Conservation (phyloP, 176 grass and related monocot genomes). For the Chloris gayana region DNA sequence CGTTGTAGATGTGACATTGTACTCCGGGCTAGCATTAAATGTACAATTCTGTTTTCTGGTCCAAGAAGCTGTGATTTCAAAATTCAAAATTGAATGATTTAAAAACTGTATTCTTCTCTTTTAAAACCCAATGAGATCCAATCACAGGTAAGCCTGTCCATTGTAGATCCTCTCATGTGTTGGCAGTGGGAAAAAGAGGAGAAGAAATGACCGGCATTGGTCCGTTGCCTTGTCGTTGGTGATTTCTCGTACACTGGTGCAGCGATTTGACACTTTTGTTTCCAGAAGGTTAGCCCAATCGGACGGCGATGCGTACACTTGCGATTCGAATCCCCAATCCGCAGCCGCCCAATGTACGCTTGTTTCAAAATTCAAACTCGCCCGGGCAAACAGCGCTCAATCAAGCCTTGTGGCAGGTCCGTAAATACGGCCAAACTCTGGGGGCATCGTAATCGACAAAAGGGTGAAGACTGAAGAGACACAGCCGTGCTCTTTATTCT, state of each 20-base stretch:
- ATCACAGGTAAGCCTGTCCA: background rate
- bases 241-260: background rate
- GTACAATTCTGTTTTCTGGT: background rate
- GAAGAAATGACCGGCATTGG: too few species aligned
- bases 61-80: background rate
- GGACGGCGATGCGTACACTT: conserved; percentile 2
- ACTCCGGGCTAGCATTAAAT: background rate
- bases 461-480: background rate
- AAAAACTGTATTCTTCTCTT: background rate
- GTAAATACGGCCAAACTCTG: background rate
- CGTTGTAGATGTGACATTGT: background rate
- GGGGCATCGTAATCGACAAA: background rate
- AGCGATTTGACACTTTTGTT: background rate
- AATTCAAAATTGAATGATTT: background rate
- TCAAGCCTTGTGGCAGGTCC: background rate
- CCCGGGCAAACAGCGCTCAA: background rate
- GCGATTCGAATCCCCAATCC: background rate
- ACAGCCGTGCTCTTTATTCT: background rate
- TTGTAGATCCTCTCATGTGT: background rate
- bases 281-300: background rate
- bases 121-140: background rate
- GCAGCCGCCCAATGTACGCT: conserved; percentile 22
- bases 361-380: conserved; percentile 51
- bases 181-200: background rate
- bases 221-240: background rate